Base-by-base conservation (phyloP, 768 basidiomycete species). In the Leccinum subgranulosum region DNA sequence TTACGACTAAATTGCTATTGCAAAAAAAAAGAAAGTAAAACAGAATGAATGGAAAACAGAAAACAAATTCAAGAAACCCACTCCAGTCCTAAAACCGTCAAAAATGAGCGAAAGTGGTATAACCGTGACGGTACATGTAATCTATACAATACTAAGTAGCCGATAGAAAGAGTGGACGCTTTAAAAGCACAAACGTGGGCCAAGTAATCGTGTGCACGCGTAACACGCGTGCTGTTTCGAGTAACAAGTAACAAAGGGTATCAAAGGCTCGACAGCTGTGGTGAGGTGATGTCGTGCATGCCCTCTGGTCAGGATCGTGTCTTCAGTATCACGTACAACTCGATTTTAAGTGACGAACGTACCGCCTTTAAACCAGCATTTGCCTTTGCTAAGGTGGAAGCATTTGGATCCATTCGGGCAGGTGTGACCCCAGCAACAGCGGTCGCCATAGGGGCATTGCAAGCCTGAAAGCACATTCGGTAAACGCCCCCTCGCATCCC, bases 341-440 rank as follows among this genome's bases (percentile, higher is more conserved):
- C 9, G 11, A 41, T 19, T 4, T 53, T 23, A 34, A 9, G 23
- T 7, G 36, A 53, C 12, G 29, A 9, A 73, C 81, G 65, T 56
- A 81, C 80, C 73, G 63, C 86, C 89, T 80, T 92, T 91, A 73
- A 92, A 92, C 88, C 90, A 91, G 68, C 90, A 92, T 73, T 87
- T 91, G 45, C 90, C 89, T 67, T 87, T 89, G 73, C 81, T 83
- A 29, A 87, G 74, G 70, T 88, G 87, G 48, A 72, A 75, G 64
- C 86, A 88, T 65, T 81, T 83, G 17, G 80, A 79, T n/a, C 90
- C 90, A 62, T 86, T 87, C 14, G 90, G 90, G 64, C 90, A 92
- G 23, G 83, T 76, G 68, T 92, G 90, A 8, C 90, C 90, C 88
- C 90, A 92, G 71, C 89, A 91, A 66, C 90, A 92, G 58, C 75